These are phyloP conservation scores for Skeletonema tropicum DNA, from an alignment of 108 stramenopile species.

Conservation along the genomic window DNA sequence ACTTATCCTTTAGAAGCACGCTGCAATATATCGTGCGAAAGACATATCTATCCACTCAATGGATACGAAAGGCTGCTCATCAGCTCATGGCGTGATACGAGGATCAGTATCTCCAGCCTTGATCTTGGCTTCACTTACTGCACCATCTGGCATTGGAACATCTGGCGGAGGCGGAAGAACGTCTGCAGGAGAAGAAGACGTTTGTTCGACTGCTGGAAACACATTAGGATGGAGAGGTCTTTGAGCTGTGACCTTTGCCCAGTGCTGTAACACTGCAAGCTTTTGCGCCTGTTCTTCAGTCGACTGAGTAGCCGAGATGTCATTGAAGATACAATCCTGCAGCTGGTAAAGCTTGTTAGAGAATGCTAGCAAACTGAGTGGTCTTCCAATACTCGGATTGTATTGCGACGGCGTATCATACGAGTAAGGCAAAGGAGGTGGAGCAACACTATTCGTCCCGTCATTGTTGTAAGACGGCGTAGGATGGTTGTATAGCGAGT, in stretches of 20 bases:
- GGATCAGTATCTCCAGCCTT: not conserved
- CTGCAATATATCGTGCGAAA: not conserved
- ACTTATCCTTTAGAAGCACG: no score
- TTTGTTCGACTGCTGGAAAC: not conserved
- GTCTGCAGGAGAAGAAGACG: not conserved
- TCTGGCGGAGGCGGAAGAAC: not conserved
- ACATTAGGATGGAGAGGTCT: slow-evolving; percentile 17
- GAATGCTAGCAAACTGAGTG: not conserved
- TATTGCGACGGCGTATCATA: not conserved
- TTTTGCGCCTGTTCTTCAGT: slow-evolving; percentile 5
- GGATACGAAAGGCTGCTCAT: not conserved
- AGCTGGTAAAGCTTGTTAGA: not conserved
- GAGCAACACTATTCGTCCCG: not conserved
- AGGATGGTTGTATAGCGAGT: not conserved
- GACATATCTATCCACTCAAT: not conserved
- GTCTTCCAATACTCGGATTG: not conserved
- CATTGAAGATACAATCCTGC: slow-evolving; percentile 14
- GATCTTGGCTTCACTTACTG: no score
- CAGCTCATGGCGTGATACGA: not conserved
- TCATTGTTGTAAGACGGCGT: not conserved
- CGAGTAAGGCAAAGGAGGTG: not conserved
- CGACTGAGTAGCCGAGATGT: not conserved
- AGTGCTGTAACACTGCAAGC: slow-evolving; percentile 12
- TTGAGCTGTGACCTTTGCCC: slow-evolving; percentile 15
- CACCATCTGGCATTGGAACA: not conserved